A percentile compares a stretch with the other conserved stretches of the same genome.
Conservation (phyloP, 1,284 basidiomycete species). For the Tilletia horrida region DNA sequence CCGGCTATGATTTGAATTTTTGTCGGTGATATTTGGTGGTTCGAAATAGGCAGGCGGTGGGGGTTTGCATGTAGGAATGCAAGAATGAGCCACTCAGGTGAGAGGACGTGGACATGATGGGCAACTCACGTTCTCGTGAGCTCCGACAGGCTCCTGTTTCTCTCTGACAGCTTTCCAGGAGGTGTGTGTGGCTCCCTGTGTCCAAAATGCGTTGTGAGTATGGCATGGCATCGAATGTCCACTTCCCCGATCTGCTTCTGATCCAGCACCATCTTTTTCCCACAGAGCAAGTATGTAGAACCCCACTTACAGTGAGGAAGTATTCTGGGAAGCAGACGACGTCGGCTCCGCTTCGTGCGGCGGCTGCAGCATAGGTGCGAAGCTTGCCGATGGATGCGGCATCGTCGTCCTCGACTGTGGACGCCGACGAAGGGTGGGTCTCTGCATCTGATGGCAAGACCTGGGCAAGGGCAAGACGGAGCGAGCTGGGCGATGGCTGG, state of each 20-base stretch:
- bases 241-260: neutral
- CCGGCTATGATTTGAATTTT: slow-evolving; percentile 18
- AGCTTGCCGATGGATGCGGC: neutral
- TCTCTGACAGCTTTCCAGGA: slow-evolving; percentile 10
- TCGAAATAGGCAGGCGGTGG: no score
- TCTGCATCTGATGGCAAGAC: slow-evolving; percentile 17
- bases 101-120: no score
- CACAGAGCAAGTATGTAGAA: slow-evolving; percentile 5
- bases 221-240: slow-evolving; percentile 39
- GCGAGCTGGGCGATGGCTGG: slow-evolving; percentile 11
- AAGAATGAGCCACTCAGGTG: no score
- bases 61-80: no score
- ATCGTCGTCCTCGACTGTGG: neutral
- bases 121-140: neutral
- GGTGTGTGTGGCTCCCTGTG: slow-evolving; percentile 21
- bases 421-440: neutral
- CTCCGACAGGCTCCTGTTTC: neutral
- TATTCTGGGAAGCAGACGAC: slow-evolving; percentile 52
- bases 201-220: slow-evolving; percentile 21
- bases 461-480: slow-evolving; percentile 22
- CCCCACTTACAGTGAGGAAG: slow-evolving; percentile 33
- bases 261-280: slow-evolving; percentile 20
- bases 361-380: neutral
- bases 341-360: slow-evolving; percentile 32
- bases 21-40: no score